Base-by-base conservation (phyloP, 345 rosid genomes). In the Acer saccharum region DNA sequence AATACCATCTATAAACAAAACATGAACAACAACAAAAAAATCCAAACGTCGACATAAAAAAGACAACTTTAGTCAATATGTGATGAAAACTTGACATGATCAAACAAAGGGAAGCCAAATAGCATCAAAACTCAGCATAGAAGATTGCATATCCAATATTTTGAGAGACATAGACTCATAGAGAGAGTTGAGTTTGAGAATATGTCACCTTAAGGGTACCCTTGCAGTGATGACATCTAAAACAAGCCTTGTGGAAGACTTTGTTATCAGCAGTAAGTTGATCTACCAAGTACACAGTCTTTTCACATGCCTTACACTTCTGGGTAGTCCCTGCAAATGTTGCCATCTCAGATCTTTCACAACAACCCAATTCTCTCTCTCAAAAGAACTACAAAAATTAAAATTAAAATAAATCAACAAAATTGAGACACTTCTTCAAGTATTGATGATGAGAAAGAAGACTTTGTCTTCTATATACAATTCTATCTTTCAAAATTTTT, bases 201-300 rank as follows among this genome's bases (percentile, higher is more conserved):
- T 64, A 23, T 65, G 63, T 65, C 35, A 87, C 90, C 85, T 87
- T 87, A 48, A 87, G 88, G 72, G 90, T 87, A 50, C 88, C 76
- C 81, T 84, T 87, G 85, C 90, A 87, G 74, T 87, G 90, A 82
- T 87, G 84, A 75, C 90, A 87, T 72, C 88, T 83, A 78, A 87
- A 87, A 69, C 90, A 85, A 69, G 90, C 85, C 80, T 83, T 87
- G 78, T 87, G 88, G 69, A 76, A 87, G 44, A 84, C 80, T 70
- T 79, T 83, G 82, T 77, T 79, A 50, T 87, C 90, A 76, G 90
- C 85, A 55, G 90, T 81, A 25, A 84, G 85, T 69, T 83, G 84
- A 76, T 87, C 90, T 43, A 87, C 88, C 73, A 85, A 76, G 77
- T 87, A 85, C 17, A 87, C 90, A 16, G 90, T 87, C 81, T 87